Evolutionary conservation across 2,329 filamentous ascomycete species (phyloP).

Genomic region (Fusarium sacchari): DNA sequence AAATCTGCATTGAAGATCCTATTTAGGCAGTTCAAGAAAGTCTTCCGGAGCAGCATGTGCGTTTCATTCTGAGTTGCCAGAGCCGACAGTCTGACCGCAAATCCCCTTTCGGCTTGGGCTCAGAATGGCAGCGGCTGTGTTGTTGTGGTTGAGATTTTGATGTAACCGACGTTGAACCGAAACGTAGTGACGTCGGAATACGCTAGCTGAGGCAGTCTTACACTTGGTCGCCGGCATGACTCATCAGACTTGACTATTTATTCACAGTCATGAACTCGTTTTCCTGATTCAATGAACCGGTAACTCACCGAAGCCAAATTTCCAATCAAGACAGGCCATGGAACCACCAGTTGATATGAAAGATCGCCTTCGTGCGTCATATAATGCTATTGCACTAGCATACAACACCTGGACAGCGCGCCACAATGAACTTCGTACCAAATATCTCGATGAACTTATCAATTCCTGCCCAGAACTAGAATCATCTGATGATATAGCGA

Average conservation of each 20-base stretch:
- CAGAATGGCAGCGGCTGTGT: rapidly evolving
- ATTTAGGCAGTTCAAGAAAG: neutral
- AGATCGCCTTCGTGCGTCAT: slow-evolving; percentile 2
- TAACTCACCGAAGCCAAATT: neutral
- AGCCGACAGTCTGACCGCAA: neutral
- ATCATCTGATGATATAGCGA: rapidly evolving
- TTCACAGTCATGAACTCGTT: rapidly evolving
- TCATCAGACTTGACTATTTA: neutral
- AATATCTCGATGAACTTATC: slow-evolving; percentile 1
- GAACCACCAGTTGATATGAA: neutral
- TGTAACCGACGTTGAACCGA: neutral
- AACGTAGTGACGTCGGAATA: rapidly evolving
- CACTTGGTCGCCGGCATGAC: neutral
- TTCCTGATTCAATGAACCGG: neutral
- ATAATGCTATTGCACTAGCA: slow-evolving; percentile 4
- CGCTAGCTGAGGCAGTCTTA: neutral
- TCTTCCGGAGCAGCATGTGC: neutral
- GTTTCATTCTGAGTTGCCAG: rapidly evolving
- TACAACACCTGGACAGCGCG: slow-evolving; percentile 28
- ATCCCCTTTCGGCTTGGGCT: rapidly evolving
- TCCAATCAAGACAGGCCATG: neutral
- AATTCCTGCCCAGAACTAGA: neutral
- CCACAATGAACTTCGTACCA: neutral
- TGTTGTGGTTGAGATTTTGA: neutral
- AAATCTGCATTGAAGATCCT: neutral